phyloP scores from a whole-genome alignment of 2,329 filamentous ascomycete genomes.

The Arthrobotrys conoides region DNA sequence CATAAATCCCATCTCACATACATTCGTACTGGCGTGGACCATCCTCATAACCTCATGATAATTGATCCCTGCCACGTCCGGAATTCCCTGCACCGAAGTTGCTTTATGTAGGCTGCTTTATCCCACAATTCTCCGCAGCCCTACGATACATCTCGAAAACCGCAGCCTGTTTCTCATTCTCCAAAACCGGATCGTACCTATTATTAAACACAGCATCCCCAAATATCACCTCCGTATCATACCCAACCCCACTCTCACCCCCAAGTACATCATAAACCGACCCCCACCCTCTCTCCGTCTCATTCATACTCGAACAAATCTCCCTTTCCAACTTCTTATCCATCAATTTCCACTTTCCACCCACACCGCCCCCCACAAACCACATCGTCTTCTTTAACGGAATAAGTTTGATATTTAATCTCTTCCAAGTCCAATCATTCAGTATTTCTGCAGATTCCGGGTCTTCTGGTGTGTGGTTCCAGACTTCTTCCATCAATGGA shows the following conservation, averaged over 20 bases:
- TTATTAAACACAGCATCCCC: background rate
- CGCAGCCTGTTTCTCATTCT: too few relatives aligned
- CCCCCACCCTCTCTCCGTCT: background rate
- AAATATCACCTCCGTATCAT: background rate
- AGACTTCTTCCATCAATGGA: background rate
- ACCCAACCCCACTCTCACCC: background rate
- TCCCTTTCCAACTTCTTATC: conserved; percentile 3
- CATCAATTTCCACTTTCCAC: conserved; percentile 15
- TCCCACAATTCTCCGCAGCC: too few relatives aligned
- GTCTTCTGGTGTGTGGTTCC: background rate
- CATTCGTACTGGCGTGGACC: too few relatives aligned
- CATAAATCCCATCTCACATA: too few relatives aligned
- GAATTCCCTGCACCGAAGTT: too few relatives aligned
- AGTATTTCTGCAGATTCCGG: background rate
- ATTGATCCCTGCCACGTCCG: too few relatives aligned
- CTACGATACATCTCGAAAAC: too few relatives aligned
- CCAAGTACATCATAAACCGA: conserved; percentile 8
- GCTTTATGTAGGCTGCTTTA: too few relatives aligned
- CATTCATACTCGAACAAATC: background rate
- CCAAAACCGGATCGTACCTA: background rate
- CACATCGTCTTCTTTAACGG: conserved; percentile 24
- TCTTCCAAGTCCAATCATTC: conserved; percentile 6
- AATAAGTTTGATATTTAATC: background rate
- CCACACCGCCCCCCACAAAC: conserved; percentile 10
- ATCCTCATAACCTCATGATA: too few relatives aligned